These are phyloP conservation scores for Trichoderma asperellum DNA, from an alignment of 2,329 filamentous ascomycete species.

Conservation along the genomic window DNA sequence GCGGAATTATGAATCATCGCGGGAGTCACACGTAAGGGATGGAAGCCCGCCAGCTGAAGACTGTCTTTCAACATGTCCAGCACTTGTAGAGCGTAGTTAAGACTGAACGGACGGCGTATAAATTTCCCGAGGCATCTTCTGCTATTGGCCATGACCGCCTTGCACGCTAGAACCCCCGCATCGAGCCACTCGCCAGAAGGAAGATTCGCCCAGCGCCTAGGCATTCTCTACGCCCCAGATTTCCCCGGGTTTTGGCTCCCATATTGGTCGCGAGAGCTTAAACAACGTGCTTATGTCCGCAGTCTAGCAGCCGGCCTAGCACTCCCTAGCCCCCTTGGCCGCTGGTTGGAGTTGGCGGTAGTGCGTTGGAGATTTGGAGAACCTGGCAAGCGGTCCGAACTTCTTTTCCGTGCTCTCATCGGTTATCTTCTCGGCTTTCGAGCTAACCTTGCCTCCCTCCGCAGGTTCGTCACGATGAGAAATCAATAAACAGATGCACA, in stretches of 20 bases:
- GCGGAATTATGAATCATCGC: neutral
- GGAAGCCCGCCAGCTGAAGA: neutral
- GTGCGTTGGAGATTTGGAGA: neutral
- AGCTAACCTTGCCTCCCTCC: neutral
- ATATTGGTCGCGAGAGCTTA: neutral
- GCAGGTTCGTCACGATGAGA: neutral
- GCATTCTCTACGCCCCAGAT: neutral
- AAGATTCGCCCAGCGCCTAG: neutral
- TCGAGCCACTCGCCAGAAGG: neutral
- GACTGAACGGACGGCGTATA: neutral
- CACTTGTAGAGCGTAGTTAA: neutral
- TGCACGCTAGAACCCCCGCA: neutral
- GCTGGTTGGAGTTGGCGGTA: neutral
- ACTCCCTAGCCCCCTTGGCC: neutral
- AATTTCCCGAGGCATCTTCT: constrained; percentile 23
- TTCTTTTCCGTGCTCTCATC: neutral
- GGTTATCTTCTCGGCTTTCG: neutral
- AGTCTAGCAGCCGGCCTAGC: neutral
- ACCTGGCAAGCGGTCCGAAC: neutral
- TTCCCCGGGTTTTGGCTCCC: constrained; percentile 21
- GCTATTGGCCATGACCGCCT: neutral
- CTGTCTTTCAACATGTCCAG: no score
- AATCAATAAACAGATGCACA: neutral
- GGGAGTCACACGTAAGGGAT: neutral
- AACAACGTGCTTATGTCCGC: constrained; percentile 12